Evolutionary conservation across 306 rosid genomes (phyloP), one percentile per base, ranked within the genome.

Genomic region (Vicia faba): DNA sequence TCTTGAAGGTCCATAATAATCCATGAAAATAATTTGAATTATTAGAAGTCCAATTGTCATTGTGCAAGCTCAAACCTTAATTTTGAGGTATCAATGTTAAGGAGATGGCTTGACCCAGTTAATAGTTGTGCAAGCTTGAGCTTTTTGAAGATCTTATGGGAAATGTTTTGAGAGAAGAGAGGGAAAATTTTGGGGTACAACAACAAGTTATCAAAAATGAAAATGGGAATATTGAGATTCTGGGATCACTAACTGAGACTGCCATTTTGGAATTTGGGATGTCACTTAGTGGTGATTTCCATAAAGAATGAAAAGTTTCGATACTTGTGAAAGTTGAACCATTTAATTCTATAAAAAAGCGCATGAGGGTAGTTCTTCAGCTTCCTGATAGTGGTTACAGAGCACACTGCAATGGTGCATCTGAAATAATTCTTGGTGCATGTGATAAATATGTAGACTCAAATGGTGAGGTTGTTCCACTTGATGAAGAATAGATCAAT

Each of bases 241-340:
- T 93, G 66, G 99, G 99, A 67, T 75, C 99, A 38, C 97, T 97
- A 20, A 93, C 99, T 41, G 97, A 93, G 76, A 80, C 87, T 68
- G 97, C 97, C 64, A 80, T 93, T 58, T 74, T 90, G 79, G 97
- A 91, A 78, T 90, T 85, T 60, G 99, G 99, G 36, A 61, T 86
- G 43, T 79, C 66, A 61, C 89, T 93, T 12, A 89, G 97, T 43
- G 97, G 95, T 10, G 86, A 90, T 85, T 93, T 88, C 74, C 77
- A 54, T 18, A 75, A 55, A 68, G 99, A 79, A 77, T 84, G 95
- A 43, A 75, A 76, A 72, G 71, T 61, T 26, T 64, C 73, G 18
- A 86, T 85, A 38, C 76, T 90, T 61, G 86, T 87, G 61, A 90
- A 84, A 78, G 89, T 93, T 63, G 99, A 93, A 81, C 99, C 99